A percentile compares a stretch with the other conserved stretches of the same genome.
Evolutionary conservation across 192 early-diverging fungal genomes (phyloP).

Genomic region (Rhizophagus clarus): DNA sequence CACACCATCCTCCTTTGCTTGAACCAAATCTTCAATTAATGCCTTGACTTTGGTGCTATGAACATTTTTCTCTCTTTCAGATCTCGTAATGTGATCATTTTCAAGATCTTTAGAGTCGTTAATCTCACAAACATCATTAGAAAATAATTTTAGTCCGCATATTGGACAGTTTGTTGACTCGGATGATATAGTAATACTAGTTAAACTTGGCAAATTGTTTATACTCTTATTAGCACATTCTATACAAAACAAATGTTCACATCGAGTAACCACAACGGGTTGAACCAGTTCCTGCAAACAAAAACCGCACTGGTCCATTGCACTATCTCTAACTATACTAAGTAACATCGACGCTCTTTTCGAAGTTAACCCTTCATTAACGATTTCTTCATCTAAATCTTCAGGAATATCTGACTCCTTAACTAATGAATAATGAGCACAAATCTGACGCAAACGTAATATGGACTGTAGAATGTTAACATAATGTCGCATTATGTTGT

Average conservation of each 20-base stretch:
- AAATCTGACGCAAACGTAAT: conserved; percentile 47
- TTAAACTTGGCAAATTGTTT: conserved; percentile 26
- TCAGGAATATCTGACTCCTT: conserved; percentile 34
- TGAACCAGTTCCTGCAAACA: conserved; percentile 34
- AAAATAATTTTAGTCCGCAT: conserved; percentile 37
- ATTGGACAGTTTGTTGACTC: conserved; percentile 45
- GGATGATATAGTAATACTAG: conserved; percentile 36
- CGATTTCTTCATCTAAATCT: conserved; percentile 36
- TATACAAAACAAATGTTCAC: conserved; percentile 45
- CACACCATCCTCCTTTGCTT: conserved; percentile 32
- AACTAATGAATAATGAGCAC: conserved; percentile 42
- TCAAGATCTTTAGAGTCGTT: conserved; percentile 44
- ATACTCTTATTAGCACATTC: conserved; percentile 42
- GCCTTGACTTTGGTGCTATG: conserved; percentile 58
- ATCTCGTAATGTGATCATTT: conserved; percentile 33
- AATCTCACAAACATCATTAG: conserved; percentile 50
- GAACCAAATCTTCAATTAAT: conserved; percentile 44
- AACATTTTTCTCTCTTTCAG: conserved; percentile 28
- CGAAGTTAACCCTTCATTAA: conserved; percentile 35
- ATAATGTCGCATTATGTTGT: conserved; percentile 71
- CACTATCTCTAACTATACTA: conserved; percentile 38
- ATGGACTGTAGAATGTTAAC: conserved; percentile 63
- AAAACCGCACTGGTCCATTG: conserved; percentile 41
- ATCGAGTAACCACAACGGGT: conserved; percentile 39
- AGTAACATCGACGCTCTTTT: conserved; percentile 35